These are phyloP conservation scores for Acanthochlamys bracteata DNA, from an alignment of 106 monocot genomes.

Conservation along the genomic window DNA sequence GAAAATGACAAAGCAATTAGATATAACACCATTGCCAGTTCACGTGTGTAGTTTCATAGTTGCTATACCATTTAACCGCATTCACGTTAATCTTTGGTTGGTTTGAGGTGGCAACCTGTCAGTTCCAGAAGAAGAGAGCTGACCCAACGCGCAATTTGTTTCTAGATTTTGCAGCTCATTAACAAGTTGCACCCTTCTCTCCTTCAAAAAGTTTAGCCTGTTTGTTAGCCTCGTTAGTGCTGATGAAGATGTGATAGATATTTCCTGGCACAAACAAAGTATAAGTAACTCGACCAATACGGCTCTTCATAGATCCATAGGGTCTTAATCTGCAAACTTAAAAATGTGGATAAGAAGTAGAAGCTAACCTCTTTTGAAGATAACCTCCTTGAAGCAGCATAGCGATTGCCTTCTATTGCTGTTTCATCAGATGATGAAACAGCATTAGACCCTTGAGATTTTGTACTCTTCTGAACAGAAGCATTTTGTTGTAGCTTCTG, in stretches of 20 bases:
- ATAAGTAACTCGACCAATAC: not conserved
- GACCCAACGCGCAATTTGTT: not conserved
- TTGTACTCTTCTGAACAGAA: too few species aligned
- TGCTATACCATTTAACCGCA: too few species aligned
- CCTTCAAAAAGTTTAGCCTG: constrained; percentile 80
- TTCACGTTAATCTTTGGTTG: constrained; percentile 18
- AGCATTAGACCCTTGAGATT: too few species aligned
- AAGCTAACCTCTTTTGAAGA: constrained; percentile 39
- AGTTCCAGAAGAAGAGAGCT: constrained; percentile 15
- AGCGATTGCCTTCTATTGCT: not conserved
- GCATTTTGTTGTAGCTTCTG: constrained; percentile 6
- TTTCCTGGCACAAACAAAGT: constrained; percentile 18
- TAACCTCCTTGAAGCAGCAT: constrained; percentile 25
- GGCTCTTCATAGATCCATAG: too few species aligned
- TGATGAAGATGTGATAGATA: constrained; percentile 19
- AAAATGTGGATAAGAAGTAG: not conserved
- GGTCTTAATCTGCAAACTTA: not conserved
- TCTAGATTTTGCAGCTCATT: constrained; percentile 48
- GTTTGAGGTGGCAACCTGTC: constrained; percentile 8
- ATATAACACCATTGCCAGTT: too few species aligned
- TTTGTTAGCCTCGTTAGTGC: constrained; percentile 57
- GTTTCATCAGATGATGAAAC: constrained; percentile 9
- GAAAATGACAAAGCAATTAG: too few species aligned
- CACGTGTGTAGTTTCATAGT: too few species aligned
- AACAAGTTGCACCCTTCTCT: constrained; percentile 56